phyloP scores from a whole-genome alignment of 352 stramenopile genomes.

The Paralagenidium karlingii region DNA sequence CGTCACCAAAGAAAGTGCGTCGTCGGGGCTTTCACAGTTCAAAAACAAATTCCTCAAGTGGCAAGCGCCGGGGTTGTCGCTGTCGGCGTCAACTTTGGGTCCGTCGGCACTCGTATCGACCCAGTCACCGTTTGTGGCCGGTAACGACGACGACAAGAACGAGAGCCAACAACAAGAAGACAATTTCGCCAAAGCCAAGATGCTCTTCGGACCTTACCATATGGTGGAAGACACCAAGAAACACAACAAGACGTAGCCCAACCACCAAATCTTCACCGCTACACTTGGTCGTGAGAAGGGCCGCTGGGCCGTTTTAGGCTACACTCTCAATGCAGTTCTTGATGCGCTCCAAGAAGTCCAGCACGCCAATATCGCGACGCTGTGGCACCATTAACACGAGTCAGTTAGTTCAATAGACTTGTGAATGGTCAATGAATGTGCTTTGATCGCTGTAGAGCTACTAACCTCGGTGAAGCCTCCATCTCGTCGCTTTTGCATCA shows the following conservation, averaged over 20 bases:
- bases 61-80: constrained; percentile 18
- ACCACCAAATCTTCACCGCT: too few relatives aligned
- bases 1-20: constrained; percentile 70
- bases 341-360: constrained; percentile 51
- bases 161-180: constrained; percentile 48
- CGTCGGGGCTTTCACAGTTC: constrained; percentile 70
- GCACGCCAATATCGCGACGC: constrained; percentile 61
- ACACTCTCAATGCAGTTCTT: constrained; percentile 49
- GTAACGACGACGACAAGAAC: constrained; percentile 24
- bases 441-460: neutral
- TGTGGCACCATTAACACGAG: constrained; percentile 7
- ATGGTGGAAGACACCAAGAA: constrained; percentile 10
- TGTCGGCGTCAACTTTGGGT: neutral
- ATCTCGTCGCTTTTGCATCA: constrained; percentile 81
- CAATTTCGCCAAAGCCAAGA: constrained; percentile 41
- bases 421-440: neutral
- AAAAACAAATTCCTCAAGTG: constrained; percentile 81
- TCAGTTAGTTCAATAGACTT: neutral
- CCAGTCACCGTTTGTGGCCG: neutral
- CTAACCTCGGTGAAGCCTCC: constrained; percentile 67
- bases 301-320: constrained; percentile 13
- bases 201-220: constrained; percentile 71
- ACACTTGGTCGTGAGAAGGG: too few relatives aligned
- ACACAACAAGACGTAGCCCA: too few relatives aligned
- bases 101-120: neutral